Percentiles rank a stretch among this genome's conserved stretches.
phyloP scores from a whole-genome alignment of 2,329 filamentous ascomycete species.

The Ophiosphaerella narmari region DNA sequence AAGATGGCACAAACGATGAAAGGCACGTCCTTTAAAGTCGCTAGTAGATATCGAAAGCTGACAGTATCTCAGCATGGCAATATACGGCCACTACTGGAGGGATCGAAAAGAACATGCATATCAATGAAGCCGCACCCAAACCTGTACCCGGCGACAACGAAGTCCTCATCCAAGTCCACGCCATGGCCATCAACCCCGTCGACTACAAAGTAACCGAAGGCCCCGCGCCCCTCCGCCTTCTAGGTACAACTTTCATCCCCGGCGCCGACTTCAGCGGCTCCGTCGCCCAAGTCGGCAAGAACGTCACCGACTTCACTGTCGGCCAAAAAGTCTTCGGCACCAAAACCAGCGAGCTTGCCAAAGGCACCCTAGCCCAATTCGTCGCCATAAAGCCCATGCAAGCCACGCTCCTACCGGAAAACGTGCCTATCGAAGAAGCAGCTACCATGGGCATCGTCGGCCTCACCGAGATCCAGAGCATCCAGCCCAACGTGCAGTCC shows the following conservation, averaged over 20 bases:
- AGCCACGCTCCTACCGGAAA: conserved; percentile 30
- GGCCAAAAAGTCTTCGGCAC: conserved; percentile 50
- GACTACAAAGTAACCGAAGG: conserved; percentile 68
- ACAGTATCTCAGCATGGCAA: conserved; percentile 54
- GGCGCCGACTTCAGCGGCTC: conserved; percentile 59
- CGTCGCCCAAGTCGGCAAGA: conserved; percentile 46
- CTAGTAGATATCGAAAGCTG: too few species aligned
- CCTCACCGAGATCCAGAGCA: conserved; percentile 47
- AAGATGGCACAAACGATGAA: conserved; percentile 53
- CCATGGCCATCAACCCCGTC: conserved; percentile 63
- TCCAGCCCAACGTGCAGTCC: conserved; percentile 44
- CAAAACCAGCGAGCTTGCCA: conserved; percentile 31
- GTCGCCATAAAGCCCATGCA: conserved; percentile 29
- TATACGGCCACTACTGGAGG: conserved; percentile 54
- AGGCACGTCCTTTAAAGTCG: too few species aligned
- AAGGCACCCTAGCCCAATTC: conserved; percentile 48
- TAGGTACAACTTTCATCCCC: conserved; percentile 48
- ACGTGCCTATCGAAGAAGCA: conserved; percentile 38
- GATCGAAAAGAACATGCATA: conserved; percentile 59
- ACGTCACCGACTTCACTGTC: conserved; percentile 33
- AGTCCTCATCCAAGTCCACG: conserved; percentile 61
- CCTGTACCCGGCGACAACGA: conserved; percentile 48
- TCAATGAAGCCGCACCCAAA: conserved; percentile 51
- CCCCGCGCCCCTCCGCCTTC: conserved; percentile 28
- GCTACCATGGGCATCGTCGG: conserved; percentile 45